Evolutionary conservation across 257 asterid species (phyloP).

Genomic region (Fraxinus anomala): DNA sequence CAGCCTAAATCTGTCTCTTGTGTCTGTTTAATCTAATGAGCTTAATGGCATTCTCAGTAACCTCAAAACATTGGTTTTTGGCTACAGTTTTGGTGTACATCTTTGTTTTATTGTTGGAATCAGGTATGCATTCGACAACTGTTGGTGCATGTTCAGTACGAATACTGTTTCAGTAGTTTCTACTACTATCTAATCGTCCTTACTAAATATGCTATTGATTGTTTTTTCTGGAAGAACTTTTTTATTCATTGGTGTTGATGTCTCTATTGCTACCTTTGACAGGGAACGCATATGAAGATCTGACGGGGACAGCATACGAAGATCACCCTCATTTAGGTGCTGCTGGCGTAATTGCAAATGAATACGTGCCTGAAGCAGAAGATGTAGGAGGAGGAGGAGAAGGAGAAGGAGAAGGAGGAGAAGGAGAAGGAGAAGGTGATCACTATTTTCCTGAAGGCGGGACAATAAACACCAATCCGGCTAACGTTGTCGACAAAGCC

Average conservation of each 20-base stretch:
- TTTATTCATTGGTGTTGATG: neutral
- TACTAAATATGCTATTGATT: neutral
- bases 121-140: slow-evolving; percentile 41
- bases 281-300: slow-evolving; percentile 49
- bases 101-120: slow-evolving; percentile 32
- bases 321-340: slow-evolving; percentile 55
- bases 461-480: slow-evolving; percentile 37
- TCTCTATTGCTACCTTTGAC: slow-evolving; percentile 13
- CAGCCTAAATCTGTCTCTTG: slow-evolving; percentile 2
- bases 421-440: neutral
- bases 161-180: no score
- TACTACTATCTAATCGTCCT: neutral
- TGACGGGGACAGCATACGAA: slow-evolving; percentile 51
- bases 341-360: slow-evolving; percentile 55
- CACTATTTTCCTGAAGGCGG: slow-evolving; percentile 41
- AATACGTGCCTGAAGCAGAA: slow-evolving; percentile 58
- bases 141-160: neutral
- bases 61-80: slow-evolving; percentile 31
- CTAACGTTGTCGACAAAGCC: slow-evolving; percentile 54
- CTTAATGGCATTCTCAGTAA: slow-evolving; percentile 43
- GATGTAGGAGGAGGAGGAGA: slow-evolving; percentile 33
- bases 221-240: neutral
- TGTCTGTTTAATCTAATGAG: neutral
- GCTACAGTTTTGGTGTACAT: slow-evolving; percentile 34
- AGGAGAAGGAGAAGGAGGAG: no score